Evolutionary conservation across 192 early-diverging fungal species (phyloP).

Genomic region (Coemansia sp.): DNA sequence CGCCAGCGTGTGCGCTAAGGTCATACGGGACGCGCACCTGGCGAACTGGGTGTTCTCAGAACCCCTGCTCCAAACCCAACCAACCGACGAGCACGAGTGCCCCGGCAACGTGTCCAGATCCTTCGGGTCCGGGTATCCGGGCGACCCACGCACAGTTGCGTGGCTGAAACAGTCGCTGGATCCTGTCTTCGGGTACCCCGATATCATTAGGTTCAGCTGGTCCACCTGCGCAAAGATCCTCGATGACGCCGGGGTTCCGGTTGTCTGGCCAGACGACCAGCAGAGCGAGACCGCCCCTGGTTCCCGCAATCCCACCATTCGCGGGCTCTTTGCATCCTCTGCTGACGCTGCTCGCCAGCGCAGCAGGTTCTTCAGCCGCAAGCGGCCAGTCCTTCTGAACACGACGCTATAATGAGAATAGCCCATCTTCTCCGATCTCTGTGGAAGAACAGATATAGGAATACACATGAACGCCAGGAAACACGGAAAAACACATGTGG

Average conservation of each 20-base stretch:
- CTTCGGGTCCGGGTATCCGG: constrained; percentile 92
- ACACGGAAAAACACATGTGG: too few relatives aligned
- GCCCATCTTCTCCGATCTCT: not conserved
- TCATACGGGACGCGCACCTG: constrained; percentile 53
- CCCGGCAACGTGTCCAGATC: constrained; percentile 13
- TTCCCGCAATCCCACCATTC: not conserved
- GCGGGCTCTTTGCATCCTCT: not conserved
- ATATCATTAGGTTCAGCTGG: constrained; percentile 94
- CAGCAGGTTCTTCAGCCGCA: constrained; percentile 42
- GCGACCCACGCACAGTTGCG: constrained; percentile 83
- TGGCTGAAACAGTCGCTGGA: constrained; percentile 85
- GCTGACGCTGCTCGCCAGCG: constrained; percentile 9
- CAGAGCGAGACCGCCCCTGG: not conserved
- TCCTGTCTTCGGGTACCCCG: constrained; percentile 90
- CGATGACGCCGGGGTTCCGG: constrained; percentile 48
- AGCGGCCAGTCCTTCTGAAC: constrained; percentile 13
- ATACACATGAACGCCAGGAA: not conserved
- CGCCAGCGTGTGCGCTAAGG: constrained; percentile 96
- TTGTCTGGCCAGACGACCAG: constrained; percentile 41
- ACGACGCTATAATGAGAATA: constrained; percentile 18
- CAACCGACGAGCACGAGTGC: too few relatives aligned
- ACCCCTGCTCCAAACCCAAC: constrained; percentile 6
- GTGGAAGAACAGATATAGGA: not conserved
- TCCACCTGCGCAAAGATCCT: constrained; percentile 77
- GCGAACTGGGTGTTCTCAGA: constrained; percentile 52